Conservation (phyloP, 345 rosid species). For the Bruguiera gymnorhiza region DNA sequence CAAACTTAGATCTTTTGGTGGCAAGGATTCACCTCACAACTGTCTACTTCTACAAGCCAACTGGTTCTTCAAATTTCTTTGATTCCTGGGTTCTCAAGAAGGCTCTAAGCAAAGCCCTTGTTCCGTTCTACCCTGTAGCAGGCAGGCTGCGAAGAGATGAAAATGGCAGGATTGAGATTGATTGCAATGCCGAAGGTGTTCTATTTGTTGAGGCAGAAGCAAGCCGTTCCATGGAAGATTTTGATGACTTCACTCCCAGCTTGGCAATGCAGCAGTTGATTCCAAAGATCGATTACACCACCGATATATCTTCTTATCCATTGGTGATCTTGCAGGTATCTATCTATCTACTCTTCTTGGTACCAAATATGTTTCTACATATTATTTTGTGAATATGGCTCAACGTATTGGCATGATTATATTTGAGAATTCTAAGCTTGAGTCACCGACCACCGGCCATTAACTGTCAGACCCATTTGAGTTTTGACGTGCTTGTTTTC, state of each 20-base stretch:
- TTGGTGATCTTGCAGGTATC: conserved; percentile 30
- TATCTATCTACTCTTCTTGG: too few species aligned
- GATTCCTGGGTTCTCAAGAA: conserved; percentile 19
- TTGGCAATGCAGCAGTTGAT: conserved; percentile 14
- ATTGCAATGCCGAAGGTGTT: conserved; percentile 34
- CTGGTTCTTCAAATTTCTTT: conserved; percentile 15
- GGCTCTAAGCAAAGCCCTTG: conserved; percentile 26
- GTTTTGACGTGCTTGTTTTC: too few species aligned
- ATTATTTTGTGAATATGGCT: too few species aligned
- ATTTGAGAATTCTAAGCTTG: too few species aligned
- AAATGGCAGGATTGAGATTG: conserved; percentile 28
- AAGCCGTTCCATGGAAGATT: conserved; percentile 7
- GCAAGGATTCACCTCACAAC: not conserved
- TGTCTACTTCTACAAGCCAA: conserved; percentile 21
- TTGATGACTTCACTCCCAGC: conserved; percentile 21
- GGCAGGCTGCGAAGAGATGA: conserved; percentile 28
- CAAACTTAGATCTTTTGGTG: conserved; percentile 26
- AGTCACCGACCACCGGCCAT: too few species aligned
- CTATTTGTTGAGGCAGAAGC: conserved; percentile 33
- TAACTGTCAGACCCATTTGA: too few species aligned
- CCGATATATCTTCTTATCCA: conserved; percentile 23
- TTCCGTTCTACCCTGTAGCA: conserved; percentile 35
- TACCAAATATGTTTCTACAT: too few species aligned
- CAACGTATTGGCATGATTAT: too few species aligned
- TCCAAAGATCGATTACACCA: conserved; percentile 22